Base-by-base conservation (phyloP, 345 rosid species). In the Aquilaria sinensis region DNA sequence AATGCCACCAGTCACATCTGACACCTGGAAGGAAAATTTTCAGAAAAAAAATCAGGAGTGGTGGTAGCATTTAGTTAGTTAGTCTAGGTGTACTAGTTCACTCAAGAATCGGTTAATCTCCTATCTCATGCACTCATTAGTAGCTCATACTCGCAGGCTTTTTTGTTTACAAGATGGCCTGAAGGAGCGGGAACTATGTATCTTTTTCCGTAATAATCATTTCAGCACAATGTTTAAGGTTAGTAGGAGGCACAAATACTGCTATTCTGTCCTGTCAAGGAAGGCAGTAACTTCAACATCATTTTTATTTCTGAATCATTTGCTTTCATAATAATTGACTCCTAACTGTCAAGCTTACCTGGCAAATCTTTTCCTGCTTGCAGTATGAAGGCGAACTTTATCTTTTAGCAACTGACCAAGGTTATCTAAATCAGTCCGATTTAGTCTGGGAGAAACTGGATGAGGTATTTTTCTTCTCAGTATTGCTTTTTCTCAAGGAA, bases 181-280 rank as follows among this genome's bases (percentile, higher is more conserved):
- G 12, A 89, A 91, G 73, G 99, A 95, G 74, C 87, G 96, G 4
- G 94, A 95, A 57, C 92, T 91, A 37, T 91, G 99, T 77, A 96
- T 95, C 31, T 95, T 89, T 63, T 95, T 95, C 76, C 96, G 96
- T 50, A 95, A 95, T 73, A 95, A 95, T 74, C 99, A 95, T 77
- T 95, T 95, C 82, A 81, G 96, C 76, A 91, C 99, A 76, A 95
- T 95, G 99, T 89, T 95, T 74, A 95, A 95, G 96, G 99, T 90
- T 63, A 68, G 85, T 47, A 60, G 9, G 45, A 60, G 57, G 34
- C 41, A 55, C 46, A 49, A 45, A 34, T 55, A 60, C 53, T 67
- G 55, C 56, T 52, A 56, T 31, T 54, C 62, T 43, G 41, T 47
- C 57, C 12, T 34, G 4, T 66, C 13, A 48, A 37, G 55, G 60